Conservation (phyloP, 163 green algal genomes). For the Coccomyxa subellipsoidea region DNA sequence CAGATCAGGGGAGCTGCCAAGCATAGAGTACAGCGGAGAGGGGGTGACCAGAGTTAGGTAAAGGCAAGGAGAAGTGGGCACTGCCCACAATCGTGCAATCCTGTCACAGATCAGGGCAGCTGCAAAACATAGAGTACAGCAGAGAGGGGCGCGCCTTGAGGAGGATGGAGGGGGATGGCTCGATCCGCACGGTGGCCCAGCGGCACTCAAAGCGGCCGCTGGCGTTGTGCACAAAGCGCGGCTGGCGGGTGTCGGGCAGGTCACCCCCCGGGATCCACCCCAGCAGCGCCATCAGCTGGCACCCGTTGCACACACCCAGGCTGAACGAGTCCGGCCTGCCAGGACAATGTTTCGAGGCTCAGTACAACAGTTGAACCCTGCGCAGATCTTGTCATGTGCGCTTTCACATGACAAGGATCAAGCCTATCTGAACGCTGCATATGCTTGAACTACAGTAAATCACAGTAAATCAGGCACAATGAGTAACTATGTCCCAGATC, state of each 20-base stretch:
- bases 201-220: constrained; percentile 79
- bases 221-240: constrained; percentile 96
- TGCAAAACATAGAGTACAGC: background rate
- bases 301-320: constrained; percentile 98
- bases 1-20: too few species aligned
- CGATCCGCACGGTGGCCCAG: constrained; percentile 72
- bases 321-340: constrained; percentile 87
- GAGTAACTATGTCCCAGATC: too few species aligned
- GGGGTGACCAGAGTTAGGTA: too few species aligned
- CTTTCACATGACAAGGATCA: background rate
- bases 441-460: too few species aligned
- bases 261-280: constrained; percentile 84
- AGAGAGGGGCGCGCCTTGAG: constrained; percentile 55
- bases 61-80: too few species aligned
- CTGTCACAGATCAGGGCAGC: too few species aligned
- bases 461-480: too few species aligned
- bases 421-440: background rate
- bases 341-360: background rate
- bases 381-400: background rate
- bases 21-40: too few species aligned
- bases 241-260: constrained; percentile 71
- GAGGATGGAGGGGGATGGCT: constrained; percentile 75
- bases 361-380: background rate
- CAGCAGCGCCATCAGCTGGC: constrained; percentile 99
- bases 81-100: too few species aligned